A percentile compares a stretch with the other conserved stretches of the same genome.
phyloP scores from a whole-genome alignment of 2,329 filamentous ascomycete genomes.

The Fusarium sp. region DNA sequence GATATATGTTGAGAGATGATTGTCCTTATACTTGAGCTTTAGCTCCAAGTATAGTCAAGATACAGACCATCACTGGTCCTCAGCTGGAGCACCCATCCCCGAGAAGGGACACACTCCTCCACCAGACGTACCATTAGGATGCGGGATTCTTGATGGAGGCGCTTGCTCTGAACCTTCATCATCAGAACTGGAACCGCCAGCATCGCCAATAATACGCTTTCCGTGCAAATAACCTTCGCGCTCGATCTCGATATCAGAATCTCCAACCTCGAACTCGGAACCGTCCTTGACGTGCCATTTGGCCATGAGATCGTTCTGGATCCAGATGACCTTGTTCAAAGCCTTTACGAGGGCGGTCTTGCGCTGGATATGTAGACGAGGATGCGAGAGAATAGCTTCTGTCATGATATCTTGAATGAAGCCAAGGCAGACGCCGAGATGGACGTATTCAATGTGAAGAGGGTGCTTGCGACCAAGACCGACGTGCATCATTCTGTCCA shows the following conservation, averaged over 20 bases:
- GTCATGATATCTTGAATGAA: slow-evolving; percentile 83
- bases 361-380: slow-evolving; percentile 71
- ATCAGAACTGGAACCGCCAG: slow-evolving; percentile 28
- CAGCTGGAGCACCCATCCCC: slow-evolving; percentile 38
- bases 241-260: slow-evolving; percentile 64
- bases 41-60: neutral
- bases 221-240: slow-evolving; percentile 73
- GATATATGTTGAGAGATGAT: slow-evolving; percentile 18
- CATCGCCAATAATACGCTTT: slow-evolving; percentile 65
- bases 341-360: slow-evolving; percentile 82
- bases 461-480: slow-evolving; percentile 77
- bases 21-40: neutral
- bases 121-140: slow-evolving; percentile 27
- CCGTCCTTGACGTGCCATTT: slow-evolving; percentile 81
- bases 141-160: slow-evolving; percentile 26
- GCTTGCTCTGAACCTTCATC: slow-evolving; percentile 37
- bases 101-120: slow-evolving; percentile 45
- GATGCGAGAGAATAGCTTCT: slow-evolving; percentile 79
- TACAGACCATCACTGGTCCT: slow-evolving; percentile 8
- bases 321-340: slow-evolving; percentile 85
- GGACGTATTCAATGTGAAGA: slow-evolving; percentile 83
- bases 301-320: slow-evolving; percentile 88
- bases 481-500: slow-evolving; percentile 78
- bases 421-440: slow-evolving; percentile 77
- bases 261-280: slow-evolving; percentile 65